Base-by-base conservation (phyloP, 306 rosid species). In the Erythrophleum fordii region DNA sequence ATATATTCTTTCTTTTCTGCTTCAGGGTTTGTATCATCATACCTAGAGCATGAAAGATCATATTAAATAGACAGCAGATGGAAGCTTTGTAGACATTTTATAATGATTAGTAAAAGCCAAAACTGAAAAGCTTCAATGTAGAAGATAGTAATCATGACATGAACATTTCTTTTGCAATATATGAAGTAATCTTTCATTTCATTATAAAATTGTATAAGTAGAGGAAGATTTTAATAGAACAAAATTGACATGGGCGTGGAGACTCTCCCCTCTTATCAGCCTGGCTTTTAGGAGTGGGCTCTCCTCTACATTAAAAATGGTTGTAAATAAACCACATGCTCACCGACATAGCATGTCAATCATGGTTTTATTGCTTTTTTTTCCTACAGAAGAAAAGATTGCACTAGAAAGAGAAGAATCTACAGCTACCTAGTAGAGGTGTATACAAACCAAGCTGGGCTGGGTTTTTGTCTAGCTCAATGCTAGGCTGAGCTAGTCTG, bases 1-100 rank as follows among this genome's bases (percentile, higher is more conserved):
- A 96, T 96, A 73, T 92, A 96, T 79, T 96, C 99, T 87, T 89
- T 89, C 90, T 90, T 96, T 77, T 96, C 99, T 73, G 97, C 98
- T 78, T 90, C 97, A 5, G 99, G 99, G 71, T 96, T 96, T 34
- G 99, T 96, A 77, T 96, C 99, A 83, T 96, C 98, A 73, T 78
- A 96, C 90, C 99, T 95, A 77, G 58, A 79, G n/a, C 51, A 72
- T 44, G 6, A 53, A 77, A 70, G 25, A 31, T 61, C 28, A 75
- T 46, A 46, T 12, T 12, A 31, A 72, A 62, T 41, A 49, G 26
- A 67, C 49, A 59, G 58, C 48, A 29, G 23, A 64, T 22, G 22
- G 35, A 79, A 46, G 66, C 45, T 20, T 55, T 10, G 6, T 22
- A 58, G 20, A 58, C 18, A 34, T 48, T 35, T 49, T 28, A 46